phyloP scores from a whole-genome alignment of 129 eudicot species.

The Logfia minima region DNA sequence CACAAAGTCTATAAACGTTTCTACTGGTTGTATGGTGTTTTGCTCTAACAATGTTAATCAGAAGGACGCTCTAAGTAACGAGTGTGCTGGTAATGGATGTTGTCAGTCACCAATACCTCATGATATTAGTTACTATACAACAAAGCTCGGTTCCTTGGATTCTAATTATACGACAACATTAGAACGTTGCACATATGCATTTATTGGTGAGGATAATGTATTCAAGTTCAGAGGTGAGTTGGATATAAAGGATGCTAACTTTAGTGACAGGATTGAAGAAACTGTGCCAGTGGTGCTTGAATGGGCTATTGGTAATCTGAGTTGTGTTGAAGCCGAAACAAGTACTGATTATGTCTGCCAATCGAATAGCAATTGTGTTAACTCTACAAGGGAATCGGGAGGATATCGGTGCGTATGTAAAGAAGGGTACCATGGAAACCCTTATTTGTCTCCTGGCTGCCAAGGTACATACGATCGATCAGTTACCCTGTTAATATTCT shows the following conservation, averaged over 20 bases:
- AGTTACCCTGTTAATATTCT: too few species aligned
- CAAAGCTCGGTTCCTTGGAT: neutral
- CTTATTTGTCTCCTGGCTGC: constrained; percentile 38
- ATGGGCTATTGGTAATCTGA: constrained; percentile 32
- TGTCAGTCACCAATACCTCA: neutral
- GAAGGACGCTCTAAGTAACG: neutral
- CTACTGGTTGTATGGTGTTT: neutral
- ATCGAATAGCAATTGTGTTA: constrained; percentile 32
- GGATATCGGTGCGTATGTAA: constrained; percentile 37
- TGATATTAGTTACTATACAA: neutral
- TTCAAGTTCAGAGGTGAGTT: constrained; percentile 9
- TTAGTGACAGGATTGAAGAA: neutral
- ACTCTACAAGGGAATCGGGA: constrained; percentile 20
- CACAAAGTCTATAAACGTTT: neutral
- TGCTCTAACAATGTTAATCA: neutral
- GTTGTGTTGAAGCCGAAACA: constrained; percentile 12
- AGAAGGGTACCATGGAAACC: constrained; percentile 37
- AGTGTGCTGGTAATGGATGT: neutral
- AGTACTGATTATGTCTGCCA: constrained; percentile 13
- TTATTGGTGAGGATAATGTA: constrained; percentile 16
- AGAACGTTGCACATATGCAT: constrained; percentile 42
- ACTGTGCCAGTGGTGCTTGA: constrained; percentile 35
- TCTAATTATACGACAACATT: neutral
- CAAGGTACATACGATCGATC: too few species aligned
- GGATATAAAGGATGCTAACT: constrained; percentile 4